These are phyloP conservation scores for Dichomitus squalens DNA, from an alignment of 1,284 basidiomycete species.

Conservation along the genomic window DNA sequence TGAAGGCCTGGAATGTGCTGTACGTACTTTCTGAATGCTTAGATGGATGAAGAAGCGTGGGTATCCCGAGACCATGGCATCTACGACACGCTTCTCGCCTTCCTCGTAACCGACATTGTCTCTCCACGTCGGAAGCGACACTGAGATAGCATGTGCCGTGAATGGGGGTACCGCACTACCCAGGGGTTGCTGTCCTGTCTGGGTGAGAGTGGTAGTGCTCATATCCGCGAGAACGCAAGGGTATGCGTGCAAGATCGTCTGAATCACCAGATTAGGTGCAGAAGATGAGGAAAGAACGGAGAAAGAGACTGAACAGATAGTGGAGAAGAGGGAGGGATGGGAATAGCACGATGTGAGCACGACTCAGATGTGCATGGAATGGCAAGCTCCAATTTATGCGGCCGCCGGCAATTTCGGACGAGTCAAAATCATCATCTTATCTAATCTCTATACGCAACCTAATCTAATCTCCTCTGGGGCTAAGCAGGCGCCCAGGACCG, in stretches of 20 bases:
- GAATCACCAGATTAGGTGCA: not conserved
- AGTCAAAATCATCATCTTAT: conserved; percentile 8
- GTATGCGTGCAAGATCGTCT: not conserved
- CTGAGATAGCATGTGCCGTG: conserved; percentile 91
- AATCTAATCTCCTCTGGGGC: not conserved
- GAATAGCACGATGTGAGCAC: not conserved
- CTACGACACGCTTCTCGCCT: conserved; percentile 81
- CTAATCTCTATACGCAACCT: conserved; percentile 1
- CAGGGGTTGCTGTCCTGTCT: conserved; percentile 35
- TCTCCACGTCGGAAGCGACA: conserved; percentile 94
- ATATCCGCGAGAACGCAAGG: conserved; percentile 13
- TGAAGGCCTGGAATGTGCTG: too few species aligned
- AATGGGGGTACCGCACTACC: conserved; percentile 65
- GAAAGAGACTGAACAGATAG: not conserved
- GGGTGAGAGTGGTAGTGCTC: conserved; percentile 16
- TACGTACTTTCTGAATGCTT: conserved; percentile 81
- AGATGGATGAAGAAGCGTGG: conserved; percentile 96
- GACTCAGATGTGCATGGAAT: not conserved
- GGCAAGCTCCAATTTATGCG: not conserved
- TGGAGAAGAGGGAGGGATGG: not conserved
- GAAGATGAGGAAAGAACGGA: not conserved
- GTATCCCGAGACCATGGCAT: conserved; percentile 92
- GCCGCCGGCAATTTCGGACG: not conserved
- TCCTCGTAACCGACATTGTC: conserved; percentile 96
- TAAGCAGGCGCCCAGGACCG: not conserved